Evolutionary conservation across 306 rosid species (phyloP).

Genomic region (Morella rubra): DNA sequence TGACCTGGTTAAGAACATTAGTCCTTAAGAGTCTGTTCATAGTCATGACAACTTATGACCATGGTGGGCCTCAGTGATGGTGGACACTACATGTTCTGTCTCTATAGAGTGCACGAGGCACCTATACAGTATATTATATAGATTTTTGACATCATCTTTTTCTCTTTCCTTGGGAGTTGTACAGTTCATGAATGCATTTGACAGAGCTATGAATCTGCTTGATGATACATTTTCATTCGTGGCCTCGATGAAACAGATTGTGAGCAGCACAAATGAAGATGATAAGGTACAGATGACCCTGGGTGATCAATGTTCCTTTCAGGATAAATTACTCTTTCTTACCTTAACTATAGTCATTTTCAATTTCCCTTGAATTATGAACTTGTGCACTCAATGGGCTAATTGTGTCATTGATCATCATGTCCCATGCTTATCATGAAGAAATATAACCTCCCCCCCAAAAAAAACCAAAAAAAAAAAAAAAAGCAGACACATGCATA

Average conservation of each 20-base stretch:
- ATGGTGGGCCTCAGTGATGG: not conserved
- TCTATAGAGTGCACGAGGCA: slow-evolving; percentile 16
- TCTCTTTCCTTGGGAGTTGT: slow-evolving; percentile 35
- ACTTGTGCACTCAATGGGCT: not conserved
- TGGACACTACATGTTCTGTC: not conserved
- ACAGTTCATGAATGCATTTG: slow-evolving; percentile 93
- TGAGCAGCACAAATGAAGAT: slow-evolving; percentile 79
- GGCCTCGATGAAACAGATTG: slow-evolving; percentile 74
- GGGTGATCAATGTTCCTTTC: slow-evolving; percentile 7
- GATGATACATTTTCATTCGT: slow-evolving; percentile 79
- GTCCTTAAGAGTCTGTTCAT: not conserved
- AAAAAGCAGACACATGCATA: not conserved
- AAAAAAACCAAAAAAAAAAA: too few relatives aligned
- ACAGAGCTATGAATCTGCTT: slow-evolving; percentile 86
- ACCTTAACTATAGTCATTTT: not conserved
- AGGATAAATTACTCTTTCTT: not conserved
- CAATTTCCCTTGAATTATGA: not conserved
- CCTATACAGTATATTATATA: too few relatives aligned
- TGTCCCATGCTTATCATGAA: too few relatives aligned
- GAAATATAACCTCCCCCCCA: too few relatives aligned
- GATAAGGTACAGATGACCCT: slow-evolving; percentile 59
- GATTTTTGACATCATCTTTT: not conserved
- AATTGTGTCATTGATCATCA: too few relatives aligned
- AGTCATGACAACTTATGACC: not conserved
- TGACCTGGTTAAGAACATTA: slow-evolving; percentile 1